These are phyloP conservation scores for Helotiales sp. DNA, from an alignment of 2,329 filamentous ascomycete genomes.

Conservation along the genomic window DNA sequence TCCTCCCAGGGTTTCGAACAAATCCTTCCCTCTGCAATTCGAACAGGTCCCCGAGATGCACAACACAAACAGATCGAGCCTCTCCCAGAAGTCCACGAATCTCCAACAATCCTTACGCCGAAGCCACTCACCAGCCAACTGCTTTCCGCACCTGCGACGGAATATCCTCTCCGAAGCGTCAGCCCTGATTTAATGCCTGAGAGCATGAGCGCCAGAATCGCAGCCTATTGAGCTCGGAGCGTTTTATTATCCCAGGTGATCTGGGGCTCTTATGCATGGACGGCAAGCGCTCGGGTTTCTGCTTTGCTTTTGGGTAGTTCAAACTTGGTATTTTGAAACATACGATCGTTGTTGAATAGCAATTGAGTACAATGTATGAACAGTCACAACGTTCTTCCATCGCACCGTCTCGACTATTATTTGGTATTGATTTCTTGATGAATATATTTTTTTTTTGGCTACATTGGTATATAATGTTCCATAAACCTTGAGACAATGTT, in stretches of 20 bases:
- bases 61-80: slow-evolving; percentile 23
- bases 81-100: slow-evolving; percentile 23
- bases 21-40: slow-evolving; percentile 55
- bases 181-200: slow-evolving; percentile 63
- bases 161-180: slow-evolving; percentile 54
- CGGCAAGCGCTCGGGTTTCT: background rate
- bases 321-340: background rate
- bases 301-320: background rate
- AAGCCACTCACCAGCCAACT: slow-evolving; percentile 57
- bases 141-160: slow-evolving; percentile 53
- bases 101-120: slow-evolving; percentile 50
- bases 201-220: slow-evolving; percentile 30
- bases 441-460: too few species aligned
- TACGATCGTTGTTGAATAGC: background rate
- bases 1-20: slow-evolving; percentile 57
- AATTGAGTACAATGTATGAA: background rate
- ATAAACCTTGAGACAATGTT: too few species aligned
- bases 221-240: slow-evolving; percentile 17
- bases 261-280: background rate
- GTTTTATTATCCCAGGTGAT: too few species aligned
- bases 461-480: too few species aligned
- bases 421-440: too few species aligned
- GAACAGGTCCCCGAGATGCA: slow-evolving; percentile 46
- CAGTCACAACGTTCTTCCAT: too few species aligned
- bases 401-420: too few species aligned